phyloP scores from a whole-genome alignment of 805 yeast genomes.

The Ogataea nakhonphanomensis region DNA sequence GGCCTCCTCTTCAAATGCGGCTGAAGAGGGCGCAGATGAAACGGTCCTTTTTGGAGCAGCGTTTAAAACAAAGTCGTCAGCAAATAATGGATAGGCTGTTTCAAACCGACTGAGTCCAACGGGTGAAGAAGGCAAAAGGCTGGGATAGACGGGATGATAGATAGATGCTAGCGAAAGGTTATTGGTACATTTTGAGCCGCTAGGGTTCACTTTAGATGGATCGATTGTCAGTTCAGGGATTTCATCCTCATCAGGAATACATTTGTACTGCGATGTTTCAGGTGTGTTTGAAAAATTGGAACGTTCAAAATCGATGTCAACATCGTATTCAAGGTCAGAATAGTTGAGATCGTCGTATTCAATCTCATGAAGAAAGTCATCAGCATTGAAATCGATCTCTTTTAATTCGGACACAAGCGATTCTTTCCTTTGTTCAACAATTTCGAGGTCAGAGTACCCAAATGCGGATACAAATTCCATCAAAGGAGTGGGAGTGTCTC shows the following conservation, averaged over 20 bases:
- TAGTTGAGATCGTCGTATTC: conserved; percentile 16
- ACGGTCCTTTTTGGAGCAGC: conserved; percentile 5
- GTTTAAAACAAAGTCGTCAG: conserved; percentile 5
- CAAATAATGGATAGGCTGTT: conserved; percentile 6
- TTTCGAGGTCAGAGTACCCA: conserved; percentile 5
- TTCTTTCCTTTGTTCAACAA: conserved; percentile 7
- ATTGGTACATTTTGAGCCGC: not conserved
- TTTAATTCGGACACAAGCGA: conserved; percentile 12
- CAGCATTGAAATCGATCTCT: conserved; percentile 15
- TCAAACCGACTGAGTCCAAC: conserved; percentile 10
- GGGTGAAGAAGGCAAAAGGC: conserved; percentile 13
- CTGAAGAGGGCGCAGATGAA: conserved; percentile 1
- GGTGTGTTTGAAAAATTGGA: conserved; percentile 11
- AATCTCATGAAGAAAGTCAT: conserved; percentile 16
- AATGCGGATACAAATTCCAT: conserved; percentile 8
- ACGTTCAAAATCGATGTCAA: conserved; percentile 13
- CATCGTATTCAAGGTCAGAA: conserved; percentile 16
- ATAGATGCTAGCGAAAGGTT: conserved; percentile 2
- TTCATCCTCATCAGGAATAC: conserved; percentile 9
- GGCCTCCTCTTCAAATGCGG: conserved; percentile 3
- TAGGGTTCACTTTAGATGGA: conserved; percentile 12
- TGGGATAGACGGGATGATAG: conserved; percentile 8
- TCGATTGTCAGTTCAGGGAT: conserved; percentile 15
- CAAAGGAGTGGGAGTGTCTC: conserved; percentile 12
- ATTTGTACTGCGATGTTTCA: conserved; percentile 14